Evolutionary conservation across 202 grass and related monocot species (phyloP).

Genomic region (Cymbopogon flexuosus): DNA sequence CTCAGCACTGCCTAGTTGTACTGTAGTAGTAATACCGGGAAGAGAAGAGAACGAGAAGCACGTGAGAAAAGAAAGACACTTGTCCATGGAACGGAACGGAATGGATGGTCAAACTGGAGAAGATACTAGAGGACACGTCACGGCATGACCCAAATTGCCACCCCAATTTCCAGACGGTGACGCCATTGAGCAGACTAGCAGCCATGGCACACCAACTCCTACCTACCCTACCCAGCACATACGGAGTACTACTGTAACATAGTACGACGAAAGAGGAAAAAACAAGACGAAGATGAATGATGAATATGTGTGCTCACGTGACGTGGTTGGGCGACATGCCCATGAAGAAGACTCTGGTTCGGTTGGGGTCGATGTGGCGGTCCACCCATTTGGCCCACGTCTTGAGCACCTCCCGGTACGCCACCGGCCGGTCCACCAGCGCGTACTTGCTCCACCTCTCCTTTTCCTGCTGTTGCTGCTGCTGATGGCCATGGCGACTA

Average conservation of each 20-base stretch:
- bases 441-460: slow-evolving; percentile 34
- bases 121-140: neutral
- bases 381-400: slow-evolving; percentile 67
- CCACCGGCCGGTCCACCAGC: slow-evolving; percentile 50
- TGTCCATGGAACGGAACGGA: no score
- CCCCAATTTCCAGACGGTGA: neutral
- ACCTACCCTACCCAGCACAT: neutral
- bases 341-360: slow-evolving; percentile 80
- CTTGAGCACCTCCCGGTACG: slow-evolving; percentile 59
- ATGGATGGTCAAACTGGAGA: neutral
- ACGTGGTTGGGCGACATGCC: slow-evolving; percentile 86
- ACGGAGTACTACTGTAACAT: neutral
- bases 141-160: no score
- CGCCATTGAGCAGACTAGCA: neutral
- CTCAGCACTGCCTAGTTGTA: no score
- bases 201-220: neutral
- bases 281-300: no score
- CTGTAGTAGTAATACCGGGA: no score
- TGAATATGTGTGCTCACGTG: slow-evolving; percentile 28
- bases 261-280: neutral
- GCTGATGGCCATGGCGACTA: neutral
- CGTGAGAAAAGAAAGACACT: no score
- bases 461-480: neutral
- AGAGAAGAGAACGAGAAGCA: no score
- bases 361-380: slow-evolving; percentile 45